Conservation (phyloP, 2,329 filamentous ascomycete species). For the Hawksworthiomyces lignivorus region DNA sequence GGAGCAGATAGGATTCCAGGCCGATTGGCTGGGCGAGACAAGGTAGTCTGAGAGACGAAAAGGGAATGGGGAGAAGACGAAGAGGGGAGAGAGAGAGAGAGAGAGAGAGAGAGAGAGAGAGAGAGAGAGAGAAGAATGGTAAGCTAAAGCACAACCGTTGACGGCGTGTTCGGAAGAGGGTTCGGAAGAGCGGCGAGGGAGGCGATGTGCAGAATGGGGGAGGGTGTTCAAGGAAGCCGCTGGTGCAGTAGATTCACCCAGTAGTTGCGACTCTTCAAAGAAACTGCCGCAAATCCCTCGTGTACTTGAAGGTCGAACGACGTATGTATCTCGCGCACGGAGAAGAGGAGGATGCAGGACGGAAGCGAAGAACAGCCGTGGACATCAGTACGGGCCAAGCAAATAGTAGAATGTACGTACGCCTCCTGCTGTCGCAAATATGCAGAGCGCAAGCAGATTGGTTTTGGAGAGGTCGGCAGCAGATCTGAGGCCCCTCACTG, state of each 20-base stretch:
- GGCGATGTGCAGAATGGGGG: not conserved
- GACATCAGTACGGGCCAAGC: no score
- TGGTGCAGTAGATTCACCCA: not conserved
- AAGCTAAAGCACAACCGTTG: conserved; percentile 5
- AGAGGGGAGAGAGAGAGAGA: not conserved
- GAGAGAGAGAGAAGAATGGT: not conserved
- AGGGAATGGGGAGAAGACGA: not conserved
- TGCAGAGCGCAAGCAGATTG: no score
- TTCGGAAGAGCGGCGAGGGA: not conserved
- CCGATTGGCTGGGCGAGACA: no score
- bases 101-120: not conserved
- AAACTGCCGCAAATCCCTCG: conserved; percentile 1
- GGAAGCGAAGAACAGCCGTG: not conserved
- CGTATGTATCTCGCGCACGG: not conserved
- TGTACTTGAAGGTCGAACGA: not conserved
- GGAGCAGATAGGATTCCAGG: no score
- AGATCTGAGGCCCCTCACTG: no score
- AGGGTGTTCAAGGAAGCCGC: conserved; percentile 2
- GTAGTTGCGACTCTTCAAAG: not conserved
- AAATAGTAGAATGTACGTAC: no score
- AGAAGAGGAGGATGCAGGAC: not conserved
- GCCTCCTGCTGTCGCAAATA: no score
- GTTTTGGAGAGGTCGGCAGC: no score
- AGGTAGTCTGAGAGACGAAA: no score
- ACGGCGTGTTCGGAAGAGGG: not conserved